Evolutionary conservation across 1,139 yeast genomes (phyloP), one percentile per base, ranked within the genome.

Genomic region (Arxiozyma slooffiae): DNA sequence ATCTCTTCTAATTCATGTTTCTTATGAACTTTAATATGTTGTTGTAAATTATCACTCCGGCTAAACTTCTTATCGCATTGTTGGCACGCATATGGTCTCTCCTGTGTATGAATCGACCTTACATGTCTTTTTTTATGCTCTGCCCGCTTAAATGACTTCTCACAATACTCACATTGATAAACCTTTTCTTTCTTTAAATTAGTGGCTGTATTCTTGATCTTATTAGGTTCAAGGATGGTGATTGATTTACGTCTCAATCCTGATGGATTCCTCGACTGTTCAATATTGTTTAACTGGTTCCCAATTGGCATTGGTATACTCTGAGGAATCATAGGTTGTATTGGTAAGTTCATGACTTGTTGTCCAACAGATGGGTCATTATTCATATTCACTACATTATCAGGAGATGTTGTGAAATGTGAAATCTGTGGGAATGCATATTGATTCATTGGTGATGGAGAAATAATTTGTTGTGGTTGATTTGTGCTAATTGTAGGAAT

Each of bases 101-200:
- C 87, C 50, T 64, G 59, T 1, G 73, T 63, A 63, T 82, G 86
- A 54, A 85, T 78, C 1, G 88, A 81, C 55, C 92, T 71, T 62
- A 81, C 77, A 62, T 85, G 95, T 52, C 95, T 74, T 63, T 83
- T 84, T 58, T 85, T 71, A 65, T 85, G 95, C 62, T 85, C 95
- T 59, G 82, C 85, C 53, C 95, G 76, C 61, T 83, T 79, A 70
- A 85, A 85, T 40, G 67, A 60, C 53, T 69, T 69, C 24, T 60
- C 52, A 55, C 75, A 71, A 11, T 61, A 56, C 11, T 59, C 57
- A 52, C 75, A 71, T 47, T 64, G 63, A 60, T 70, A 71, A 18
- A 72, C 72, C 55, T 70, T 71, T 23, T 66, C 68, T 30, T 58
- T 63, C 34, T 60, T 65, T 23, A 60, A 66, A 9, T 36, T 14